Conservation (phyloP, 2,329 filamentous ascomycete genomes). For the Didymellaceae sp. region DNA sequence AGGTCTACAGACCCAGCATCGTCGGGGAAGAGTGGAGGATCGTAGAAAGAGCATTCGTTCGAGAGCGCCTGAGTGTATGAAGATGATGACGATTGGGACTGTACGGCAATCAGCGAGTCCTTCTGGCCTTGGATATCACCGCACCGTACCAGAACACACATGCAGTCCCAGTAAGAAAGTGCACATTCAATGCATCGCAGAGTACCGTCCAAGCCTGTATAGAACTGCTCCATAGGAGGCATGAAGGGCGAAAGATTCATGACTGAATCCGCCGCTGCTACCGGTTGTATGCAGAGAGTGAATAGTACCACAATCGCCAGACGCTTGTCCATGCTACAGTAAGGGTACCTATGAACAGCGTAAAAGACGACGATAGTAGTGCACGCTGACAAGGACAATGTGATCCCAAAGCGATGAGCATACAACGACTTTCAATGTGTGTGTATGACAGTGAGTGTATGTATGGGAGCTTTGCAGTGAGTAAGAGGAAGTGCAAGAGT, state of each 20-base stretch:
- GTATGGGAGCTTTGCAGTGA: background rate
- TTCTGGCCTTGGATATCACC: background rate
- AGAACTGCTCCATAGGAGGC: slow-evolving; percentile 30
- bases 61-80: slow-evolving; percentile 1
- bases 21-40: slow-evolving; percentile 7
- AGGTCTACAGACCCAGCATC: slow-evolving; percentile 11
- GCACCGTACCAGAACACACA: slow-evolving; percentile 26
- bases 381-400: background rate
- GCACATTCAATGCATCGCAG: slow-evolving; percentile 36
- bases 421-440: background rate
- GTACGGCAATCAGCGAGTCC: slow-evolving; percentile 9
- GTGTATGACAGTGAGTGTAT: background rate
- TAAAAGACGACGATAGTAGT: slow-evolving; percentile 20
- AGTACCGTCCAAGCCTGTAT: slow-evolving; percentile 34
- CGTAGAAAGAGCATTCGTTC: slow-evolving; percentile 7
- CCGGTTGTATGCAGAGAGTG: slow-evolving; percentile 34
- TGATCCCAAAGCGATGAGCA: slow-evolving; percentile 5
- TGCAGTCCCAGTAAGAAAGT: slow-evolving; percentile 28
- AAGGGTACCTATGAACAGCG: slow-evolving; percentile 30
- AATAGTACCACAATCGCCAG: slow-evolving; percentile 37
- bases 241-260: slow-evolving; percentile 32
- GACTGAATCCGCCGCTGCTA: slow-evolving; percentile 32
- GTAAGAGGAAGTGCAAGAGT: slow-evolving; percentile 1
- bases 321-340: slow-evolving; percentile 39
- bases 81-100: slow-evolving; percentile 23